Conservation (phyloP, 441 rosid species). For the Theobroma grandiflorum region DNA sequence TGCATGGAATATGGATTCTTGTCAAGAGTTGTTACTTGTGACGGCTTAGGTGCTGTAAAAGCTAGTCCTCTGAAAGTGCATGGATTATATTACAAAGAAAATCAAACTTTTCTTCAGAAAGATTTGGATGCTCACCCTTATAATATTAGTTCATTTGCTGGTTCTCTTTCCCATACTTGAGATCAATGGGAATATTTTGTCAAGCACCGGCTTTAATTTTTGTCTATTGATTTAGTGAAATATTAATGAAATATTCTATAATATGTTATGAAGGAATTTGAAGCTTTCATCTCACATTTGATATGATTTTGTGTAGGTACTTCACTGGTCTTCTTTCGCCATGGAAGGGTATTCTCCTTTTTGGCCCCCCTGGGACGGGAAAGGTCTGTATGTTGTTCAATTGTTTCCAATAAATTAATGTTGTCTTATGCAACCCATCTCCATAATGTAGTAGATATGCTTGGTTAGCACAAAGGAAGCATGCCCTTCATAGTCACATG, state of each 20-base stretch:
- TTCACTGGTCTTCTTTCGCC: conserved; percentile 93
- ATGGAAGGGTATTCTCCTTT: conserved; percentile 99
- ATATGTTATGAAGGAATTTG: conserved; percentile 7
- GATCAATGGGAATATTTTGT: conserved; percentile 7
- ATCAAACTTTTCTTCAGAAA: conserved; percentile 1
- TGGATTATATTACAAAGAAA: conserved; percentile 6
- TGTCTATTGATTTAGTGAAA: conserved; percentile 12
- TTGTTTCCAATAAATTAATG: background rate
- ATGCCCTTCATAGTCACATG: background rate
- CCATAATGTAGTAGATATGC: background rate
- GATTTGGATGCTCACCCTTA: background rate
- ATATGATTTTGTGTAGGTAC: conserved; percentile 55
- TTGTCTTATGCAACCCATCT: background rate
- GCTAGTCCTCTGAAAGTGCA: background rate
- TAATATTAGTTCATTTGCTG: background rate
- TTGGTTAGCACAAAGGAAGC: background rate
- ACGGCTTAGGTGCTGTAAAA: background rate
- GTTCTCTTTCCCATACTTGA: background rate
- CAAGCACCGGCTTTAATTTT: background rate
- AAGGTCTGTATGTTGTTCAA: conserved; percentile 59
- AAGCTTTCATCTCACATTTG: background rate
- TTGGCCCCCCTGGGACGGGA: conserved; percentile 99
- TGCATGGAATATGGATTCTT: background rate
- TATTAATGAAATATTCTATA: background rate
- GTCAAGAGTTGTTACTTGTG: background rate